Conservation (phyloP, 2,329 filamentous ascomycete genomes). For the Fusarium sp. region DNA sequence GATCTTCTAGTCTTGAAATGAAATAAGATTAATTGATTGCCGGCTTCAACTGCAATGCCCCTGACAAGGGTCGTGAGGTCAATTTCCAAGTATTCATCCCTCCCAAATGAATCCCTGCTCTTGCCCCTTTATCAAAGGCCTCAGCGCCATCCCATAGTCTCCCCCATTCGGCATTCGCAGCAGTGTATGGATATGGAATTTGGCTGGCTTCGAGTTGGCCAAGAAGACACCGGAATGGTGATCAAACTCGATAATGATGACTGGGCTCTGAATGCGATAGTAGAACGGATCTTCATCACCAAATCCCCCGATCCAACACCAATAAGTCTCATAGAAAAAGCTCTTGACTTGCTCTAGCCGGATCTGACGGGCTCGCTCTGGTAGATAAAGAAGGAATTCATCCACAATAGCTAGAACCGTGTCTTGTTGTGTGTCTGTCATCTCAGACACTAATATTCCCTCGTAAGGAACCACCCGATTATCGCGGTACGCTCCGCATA, state of each 20-base stretch:
- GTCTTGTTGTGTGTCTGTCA: slow-evolving; percentile 62
- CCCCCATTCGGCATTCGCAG: slow-evolving; percentile 79
- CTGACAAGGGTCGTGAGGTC: no score
- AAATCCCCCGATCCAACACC: slow-evolving; percentile 78
- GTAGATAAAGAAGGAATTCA: slow-evolving; percentile 77
- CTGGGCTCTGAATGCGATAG: slow-evolving; percentile 80
- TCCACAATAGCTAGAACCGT: slow-evolving; percentile 68
- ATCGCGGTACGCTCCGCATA: slow-evolving; percentile 78
- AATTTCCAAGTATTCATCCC: not conserved
- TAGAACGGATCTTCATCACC: slow-evolving; percentile 72
- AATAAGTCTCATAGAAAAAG: slow-evolving; percentile 77
- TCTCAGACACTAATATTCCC: slow-evolving; percentile 67
- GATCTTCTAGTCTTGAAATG: no score
- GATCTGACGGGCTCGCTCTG: slow-evolving; percentile 62
- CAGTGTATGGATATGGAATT: slow-evolving; percentile 77
- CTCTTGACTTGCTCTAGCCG: slow-evolving; percentile 66
- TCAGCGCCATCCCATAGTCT: slow-evolving; percentile 68
- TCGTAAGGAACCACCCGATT: slow-evolving; percentile 80
- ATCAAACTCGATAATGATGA: slow-evolving; percentile 81
- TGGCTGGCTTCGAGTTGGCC: slow-evolving; percentile 76
- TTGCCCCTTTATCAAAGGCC: slow-evolving; percentile 29
- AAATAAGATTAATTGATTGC: no score
- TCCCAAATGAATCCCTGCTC: slow-evolving; percentile 41
- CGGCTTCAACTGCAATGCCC: no score
- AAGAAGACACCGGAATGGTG: slow-evolving; percentile 84